Base-by-base conservation (phyloP, 2,329 filamentous ascomycete genomes). In the Calonectria hawksworthii region DNA sequence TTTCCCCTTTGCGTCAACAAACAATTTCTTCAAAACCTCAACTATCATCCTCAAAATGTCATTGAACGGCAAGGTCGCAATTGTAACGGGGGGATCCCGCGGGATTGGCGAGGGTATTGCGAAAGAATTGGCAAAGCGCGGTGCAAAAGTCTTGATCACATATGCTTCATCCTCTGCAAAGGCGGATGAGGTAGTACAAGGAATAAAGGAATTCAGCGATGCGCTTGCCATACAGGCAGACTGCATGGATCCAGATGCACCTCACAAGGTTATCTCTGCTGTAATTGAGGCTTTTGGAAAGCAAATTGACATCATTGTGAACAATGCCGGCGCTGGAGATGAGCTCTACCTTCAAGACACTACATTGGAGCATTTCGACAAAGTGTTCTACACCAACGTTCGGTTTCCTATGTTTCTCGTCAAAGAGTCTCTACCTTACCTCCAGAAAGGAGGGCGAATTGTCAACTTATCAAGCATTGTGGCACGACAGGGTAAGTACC, bases 401-500 rank as follows among this genome's bases (percentile, higher is more conserved):
- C 41, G 66, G 13, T 56, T 65, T n/a, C 63, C 68, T 4, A 73
- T 82, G 56, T 82, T 83, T 50, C 78, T 84, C 23, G 82, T 80
- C 2, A 52, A 52, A 52, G 6, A 23, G 7, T 52, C 54, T 4
- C 28, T 44, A 10, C 26, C 38, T 16, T 65, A 28, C 36, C 28
- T 67, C 3, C 41, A 14, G 38, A 18, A 34, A n/a, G 50, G 50
- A 23, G 50, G 50, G 26, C n/a, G 50, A 52, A 52, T 52, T 26
- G 50, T 52, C 50, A 52, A 52, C 26, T 16, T 52, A n/a, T 52
- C 64, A 32, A 67, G 44, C 32, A 67, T 50, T 4, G 41, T 34
- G 16, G 26, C 28, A 23, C 10, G 50, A 28, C 50, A 52, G 26
- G 50, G 50, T 52, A n/a, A 52, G 50, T n/a, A n/a, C n/a, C n/a